Percentiles rank a stretch among this genome's conserved stretches.
Evolutionary conservation across 202 grass and related monocot species (phyloP).

Genomic region (Elaeis oleifera): DNA sequence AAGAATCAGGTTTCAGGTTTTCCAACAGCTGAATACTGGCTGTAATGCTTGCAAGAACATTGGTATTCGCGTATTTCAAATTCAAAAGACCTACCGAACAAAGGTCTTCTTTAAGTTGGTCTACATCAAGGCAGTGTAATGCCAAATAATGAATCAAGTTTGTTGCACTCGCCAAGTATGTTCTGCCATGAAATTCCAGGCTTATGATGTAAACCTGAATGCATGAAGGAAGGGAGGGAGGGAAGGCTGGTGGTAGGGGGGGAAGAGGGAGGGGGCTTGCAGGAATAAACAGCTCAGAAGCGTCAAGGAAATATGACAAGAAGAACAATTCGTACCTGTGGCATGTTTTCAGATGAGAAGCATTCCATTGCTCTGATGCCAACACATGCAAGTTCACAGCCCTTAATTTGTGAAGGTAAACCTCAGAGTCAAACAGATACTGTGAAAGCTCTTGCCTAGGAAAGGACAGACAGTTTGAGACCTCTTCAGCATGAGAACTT

Average conservation of each 20-base stretch:
- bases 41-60: slow-evolving; percentile 1
- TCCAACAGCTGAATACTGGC: not conserved
- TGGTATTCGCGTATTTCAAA: not conserved
- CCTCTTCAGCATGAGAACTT: no score
- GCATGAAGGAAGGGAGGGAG: not conserved
- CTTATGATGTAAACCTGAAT: no score
- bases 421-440: no score
- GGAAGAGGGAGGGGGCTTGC: not conserved
- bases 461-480: no score
- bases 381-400: not conserved
- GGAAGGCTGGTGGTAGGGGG: not conserved
- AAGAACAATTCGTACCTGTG: not conserved
- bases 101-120: slow-evolving; percentile 1
- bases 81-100: not conserved
- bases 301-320: not conserved
- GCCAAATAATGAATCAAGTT: slow-evolving; percentile 15
- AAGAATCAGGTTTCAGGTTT: not conserved
- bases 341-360: not conserved
- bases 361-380: not conserved
- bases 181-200: not conserved
- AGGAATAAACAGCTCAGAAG: no score
- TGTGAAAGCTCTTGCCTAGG: no score
- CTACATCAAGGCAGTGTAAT: not conserved
- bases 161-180: slow-evolving; percentile 1
- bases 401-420: no score